Conservation (phyloP, 257 asterid species). For the Solanum etuberosum region DNA sequence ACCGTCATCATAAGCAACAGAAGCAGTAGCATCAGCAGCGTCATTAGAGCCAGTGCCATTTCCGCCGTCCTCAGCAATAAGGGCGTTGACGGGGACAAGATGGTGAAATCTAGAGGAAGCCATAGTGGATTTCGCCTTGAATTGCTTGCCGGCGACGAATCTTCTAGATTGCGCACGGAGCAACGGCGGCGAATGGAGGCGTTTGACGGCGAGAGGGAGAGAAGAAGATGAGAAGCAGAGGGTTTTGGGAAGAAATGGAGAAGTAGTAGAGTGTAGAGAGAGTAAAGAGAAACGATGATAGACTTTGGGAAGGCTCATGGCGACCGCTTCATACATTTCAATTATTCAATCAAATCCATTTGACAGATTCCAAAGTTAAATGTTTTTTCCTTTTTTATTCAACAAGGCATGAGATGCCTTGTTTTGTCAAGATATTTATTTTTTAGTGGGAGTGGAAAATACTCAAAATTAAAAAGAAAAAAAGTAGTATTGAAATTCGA, state of each 20-base stretch:
- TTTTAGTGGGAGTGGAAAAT: neutral
- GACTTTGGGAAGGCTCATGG: constrained; percentile 58
- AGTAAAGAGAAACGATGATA: constrained; percentile 24
- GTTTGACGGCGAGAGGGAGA: constrained; percentile 20
- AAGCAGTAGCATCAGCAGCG: constrained; percentile 12
- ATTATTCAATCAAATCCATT: neutral
- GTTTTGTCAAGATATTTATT: neutral
- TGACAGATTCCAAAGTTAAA: neutral
- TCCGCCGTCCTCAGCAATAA: constrained; percentile 30
- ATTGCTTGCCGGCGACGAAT: neutral
- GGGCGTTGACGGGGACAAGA: constrained; percentile 32
- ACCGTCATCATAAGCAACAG: constrained; percentile 11
- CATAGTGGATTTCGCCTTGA: neutral
- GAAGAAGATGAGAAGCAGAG: constrained; percentile 15
- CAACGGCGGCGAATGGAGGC: constrained; percentile 5
- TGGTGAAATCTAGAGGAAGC: constrained; percentile 17
- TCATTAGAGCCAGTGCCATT: constrained; percentile 34
- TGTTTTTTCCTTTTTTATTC: neutral
- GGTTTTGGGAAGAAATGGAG: constrained; percentile 10
- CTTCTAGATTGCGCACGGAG: neutral
- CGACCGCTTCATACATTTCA: neutral
- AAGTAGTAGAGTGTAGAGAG: constrained; percentile 4
- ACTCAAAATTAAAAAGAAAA: neutral
- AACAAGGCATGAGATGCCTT: neutral
- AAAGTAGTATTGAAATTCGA: neutral